Base-by-base conservation (phyloP, 1,139 yeast genomes). In the Geotrichum macrosporum region DNA sequence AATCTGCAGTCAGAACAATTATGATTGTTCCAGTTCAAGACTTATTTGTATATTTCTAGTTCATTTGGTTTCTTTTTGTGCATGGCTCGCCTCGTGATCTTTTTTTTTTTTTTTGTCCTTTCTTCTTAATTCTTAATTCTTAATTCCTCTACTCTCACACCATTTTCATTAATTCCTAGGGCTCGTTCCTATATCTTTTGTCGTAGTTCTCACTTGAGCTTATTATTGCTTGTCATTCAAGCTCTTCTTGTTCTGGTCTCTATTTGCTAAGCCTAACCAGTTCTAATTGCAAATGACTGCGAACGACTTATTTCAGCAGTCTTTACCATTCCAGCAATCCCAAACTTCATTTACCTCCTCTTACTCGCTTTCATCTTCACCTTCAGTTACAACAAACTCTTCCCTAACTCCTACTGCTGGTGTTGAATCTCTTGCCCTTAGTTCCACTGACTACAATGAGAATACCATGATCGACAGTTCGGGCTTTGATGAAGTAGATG, bases 401-500 rank as follows among this genome's bases (percentile, higher is more conserved):
- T n/a, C 37, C 22, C 37, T 24, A 5, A 31, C 36, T 21, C 36
- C 44, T 5, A 22, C 30, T 13, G n/a, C 31, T 9, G 16, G 31
- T 20, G 29, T 27, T 21, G 44, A 20, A 22, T 24, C 35, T 31
- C 12, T 30, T 13, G 15, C 15, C 26, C 12, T 13, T 27, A 9
- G 35, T 8, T 30, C 35, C 9, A 20, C 10, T n/a, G 34, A 37
- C 16, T 27, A 37, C 16, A 37, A 37, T 37, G 41, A 37, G 15
- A 27, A 27, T 16, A 27, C 20, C 41, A 37, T 37, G 33, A 26
- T 9, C 33, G 41, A 37, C 33, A 27, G 18, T 6, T 27, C 24
- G 29, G 41, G 41, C 18, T 29, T 37, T 27, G 41, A 37, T 13
- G 41, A 37, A 18, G 19, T 37, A 33, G 41, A 37, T 19, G 15